phyloP scores from a whole-genome alignment of 2,329 filamentous ascomycete species.

The Rhynchosporium secalis region DNA sequence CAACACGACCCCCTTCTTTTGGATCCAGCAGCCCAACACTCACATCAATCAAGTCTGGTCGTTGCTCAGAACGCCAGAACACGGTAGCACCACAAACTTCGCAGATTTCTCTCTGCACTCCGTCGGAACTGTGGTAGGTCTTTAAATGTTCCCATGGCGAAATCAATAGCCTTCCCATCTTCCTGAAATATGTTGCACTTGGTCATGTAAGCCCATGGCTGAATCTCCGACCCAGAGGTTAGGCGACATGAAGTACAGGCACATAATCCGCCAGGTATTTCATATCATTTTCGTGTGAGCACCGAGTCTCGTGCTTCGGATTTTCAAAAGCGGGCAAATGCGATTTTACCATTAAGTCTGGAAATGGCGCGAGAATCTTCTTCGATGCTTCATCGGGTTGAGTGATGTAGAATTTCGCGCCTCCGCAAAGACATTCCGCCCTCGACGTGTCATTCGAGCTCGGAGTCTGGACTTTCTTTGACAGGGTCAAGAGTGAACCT shows the following conservation, averaged over 20 bases:
- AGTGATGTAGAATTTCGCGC: slow-evolving; percentile 57
- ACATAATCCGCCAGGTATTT: slow-evolving; percentile 61
- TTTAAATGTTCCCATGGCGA: slow-evolving; percentile 50
- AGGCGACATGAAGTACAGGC: slow-evolving; percentile 63
- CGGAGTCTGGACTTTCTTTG: slow-evolving; percentile 7
- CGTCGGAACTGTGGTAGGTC: slow-evolving; percentile 54
- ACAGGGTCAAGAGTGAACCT: slow-evolving; percentile 13
- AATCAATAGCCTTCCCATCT: slow-evolving; percentile 39
- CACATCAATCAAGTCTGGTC: slow-evolving; percentile 61
- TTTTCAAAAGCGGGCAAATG: slow-evolving; percentile 45
- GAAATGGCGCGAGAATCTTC: slow-evolving; percentile 48
- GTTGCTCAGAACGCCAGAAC: slow-evolving; percentile 58
- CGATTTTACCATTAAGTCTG: slow-evolving; percentile 55
- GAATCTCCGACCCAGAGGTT: slow-evolving; percentile 60
- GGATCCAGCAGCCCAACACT: slow-evolving; percentile 59
- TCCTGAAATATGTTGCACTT: slow-evolving; percentile 54
- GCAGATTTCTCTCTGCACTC: slow-evolving; percentile 62
- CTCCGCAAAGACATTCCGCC: slow-evolving; percentile 55
- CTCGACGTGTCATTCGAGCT: slow-evolving; percentile 38
- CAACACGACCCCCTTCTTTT: slow-evolving; percentile 53
- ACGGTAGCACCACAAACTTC: slow-evolving; percentile 60
- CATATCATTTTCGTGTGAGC: slow-evolving; percentile 36
- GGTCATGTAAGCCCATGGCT: slow-evolving; percentile 66
- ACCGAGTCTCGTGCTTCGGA: slow-evolving; percentile 36
- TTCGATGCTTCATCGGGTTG: slow-evolving; percentile 51